phyloP scores from a whole-genome alignment of 1,139 yeast species.

The Insectozyma bohioensis region DNA sequence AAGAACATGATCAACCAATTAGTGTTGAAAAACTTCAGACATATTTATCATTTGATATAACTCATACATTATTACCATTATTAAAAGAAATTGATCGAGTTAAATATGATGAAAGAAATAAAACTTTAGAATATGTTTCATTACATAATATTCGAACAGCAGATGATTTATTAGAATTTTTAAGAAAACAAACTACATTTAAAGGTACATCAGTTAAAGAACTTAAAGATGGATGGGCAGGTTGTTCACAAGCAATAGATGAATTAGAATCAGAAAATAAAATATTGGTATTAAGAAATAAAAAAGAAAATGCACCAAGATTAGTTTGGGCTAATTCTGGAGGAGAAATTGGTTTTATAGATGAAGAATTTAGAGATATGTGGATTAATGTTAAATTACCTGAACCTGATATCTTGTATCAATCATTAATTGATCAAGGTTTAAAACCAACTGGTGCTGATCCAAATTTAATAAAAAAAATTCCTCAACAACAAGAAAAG shows the following conservation, averaged over 20 bases:
- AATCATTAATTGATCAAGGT: slow-evolving; percentile 75
- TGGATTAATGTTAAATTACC: slow-evolving; percentile 85
- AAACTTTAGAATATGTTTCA: slow-evolving; percentile 83
- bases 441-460: slow-evolving; percentile 96
- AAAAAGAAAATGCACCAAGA: slow-evolving; percentile 89
- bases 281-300: slow-evolving; percentile 80
- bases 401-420: slow-evolving; percentile 71
- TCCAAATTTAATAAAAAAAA: slow-evolving; percentile 80
- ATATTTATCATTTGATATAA: slow-evolving; percentile 50
- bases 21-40: slow-evolving; percentile 59
- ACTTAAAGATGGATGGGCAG: slow-evolving; percentile 94
- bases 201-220: slow-evolving; percentile 89
- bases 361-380: slow-evolving; percentile 77
- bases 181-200: slow-evolving; percentile 81
- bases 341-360: slow-evolving; percentile 71
- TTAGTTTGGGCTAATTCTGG: slow-evolving; percentile 88
- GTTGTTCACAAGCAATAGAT: slow-evolving; percentile 76
- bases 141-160: slow-evolving; percentile 83
- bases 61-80: slow-evolving; percentile 60
- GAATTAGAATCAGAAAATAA: slow-evolving; percentile 75
- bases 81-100: slow-evolving; percentile 76
- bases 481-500: slow-evolving; percentile 58
- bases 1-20: slow-evolving; percentile 67
- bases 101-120: slow-evolving; percentile 54
- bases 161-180: slow-evolving; percentile 70